Base-by-base conservation (phyloP, 225 moss, liverwort and hornwort species). In the Marchantia polymorpha region DNA sequence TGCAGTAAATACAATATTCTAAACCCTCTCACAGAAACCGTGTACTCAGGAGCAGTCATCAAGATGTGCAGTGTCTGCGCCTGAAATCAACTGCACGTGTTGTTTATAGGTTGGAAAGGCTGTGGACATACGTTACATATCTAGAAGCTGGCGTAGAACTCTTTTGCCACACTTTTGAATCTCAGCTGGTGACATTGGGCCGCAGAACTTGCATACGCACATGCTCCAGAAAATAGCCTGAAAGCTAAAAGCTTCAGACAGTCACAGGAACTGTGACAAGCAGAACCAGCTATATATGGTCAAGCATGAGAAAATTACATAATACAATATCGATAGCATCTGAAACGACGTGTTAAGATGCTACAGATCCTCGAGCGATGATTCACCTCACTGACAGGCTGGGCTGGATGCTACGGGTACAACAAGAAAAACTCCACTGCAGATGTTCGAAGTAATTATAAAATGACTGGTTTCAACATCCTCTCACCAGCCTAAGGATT, bases 251-350 rank as follows among this genome's bases (percentile, higher is more conserved):
- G 47, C 9, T 48, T 19, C 26, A 46, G 69, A 39, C 70, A 22
- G 2, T 70, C 47, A 23, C 20, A 71, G 71, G 71, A 47, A 71
- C 9, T 50, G 50, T 71, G 22, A 11, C 71, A 15, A n/a, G 10
- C 71, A 70, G 70, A 70, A 70, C 70, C 70, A 69, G 69, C 49
- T 46, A n/a, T 11, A 22, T 71, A 11, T 10, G 10, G 71, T 71
- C 22, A n/a, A 51, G 50, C 50, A 71, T 49, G n/a, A 50, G 49
- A 0, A 0, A n/a, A 50, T 3, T 8, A 12, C 26, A 65, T 26
- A 10, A 26, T 19, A 50, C 49, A 50, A 58, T 50, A 23, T 51
- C 39, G n/a, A 23, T 51, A n/a, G 12, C 71, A 22, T 11, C 71
- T 20, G 49, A 0, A 51, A 71, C 22, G 65, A n/a, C 27, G 26